A percentile compares a stretch with the other conserved stretches of the same genome.
These are phyloP conservation scores for Xylariaceae sp. DNA, from an alignment of 2,329 filamentous ascomycete species.

Conservation along the genomic window DNA sequence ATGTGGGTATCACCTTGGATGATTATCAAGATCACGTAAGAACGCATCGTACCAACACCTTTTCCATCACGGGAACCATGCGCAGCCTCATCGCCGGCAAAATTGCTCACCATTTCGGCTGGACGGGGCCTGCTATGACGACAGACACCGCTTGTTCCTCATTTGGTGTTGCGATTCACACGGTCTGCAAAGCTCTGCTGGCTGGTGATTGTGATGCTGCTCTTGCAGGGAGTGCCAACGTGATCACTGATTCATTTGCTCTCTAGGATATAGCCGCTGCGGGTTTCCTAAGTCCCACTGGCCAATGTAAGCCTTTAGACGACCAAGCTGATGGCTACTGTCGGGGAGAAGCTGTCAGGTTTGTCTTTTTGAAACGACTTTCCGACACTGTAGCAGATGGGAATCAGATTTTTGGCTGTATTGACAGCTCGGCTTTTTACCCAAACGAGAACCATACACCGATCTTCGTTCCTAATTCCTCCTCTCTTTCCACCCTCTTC, in stretches of 20 bases:
- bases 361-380: constrained; percentile 54
- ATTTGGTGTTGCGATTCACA: constrained; percentile 42
- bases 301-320: constrained; percentile 43
- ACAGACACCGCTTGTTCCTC: constrained; percentile 43
- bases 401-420: constrained; percentile 49
- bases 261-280: constrained; percentile 30
- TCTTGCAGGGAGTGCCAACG: constrained; percentile 39
- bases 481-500: constrained; percentile 39
- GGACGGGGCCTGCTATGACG: constrained; percentile 35
- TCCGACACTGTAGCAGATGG: constrained; percentile 51
- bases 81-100: constrained; percentile 29
- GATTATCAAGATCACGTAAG: constrained; percentile 51
- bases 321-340: constrained; percentile 55
- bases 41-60: constrained; percentile 44
- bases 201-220: constrained; percentile 37
- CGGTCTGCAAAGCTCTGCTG: constrained; percentile 38
- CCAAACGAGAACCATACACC: constrained; percentile 47
- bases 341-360: constrained; percentile 53
- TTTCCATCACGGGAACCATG: constrained; percentile 34
- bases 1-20: constrained; percentile 40
- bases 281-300: constrained; percentile 34
- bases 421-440: constrained; percentile 44
- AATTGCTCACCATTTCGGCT: constrained; percentile 40
- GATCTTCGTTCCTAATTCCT: constrained; percentile 46
- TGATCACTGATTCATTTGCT: constrained; percentile 34